These are phyloP conservation scores for Sonneratia caseolaris DNA, from an alignment of 345 rosid species.

Conservation along the genomic window DNA sequence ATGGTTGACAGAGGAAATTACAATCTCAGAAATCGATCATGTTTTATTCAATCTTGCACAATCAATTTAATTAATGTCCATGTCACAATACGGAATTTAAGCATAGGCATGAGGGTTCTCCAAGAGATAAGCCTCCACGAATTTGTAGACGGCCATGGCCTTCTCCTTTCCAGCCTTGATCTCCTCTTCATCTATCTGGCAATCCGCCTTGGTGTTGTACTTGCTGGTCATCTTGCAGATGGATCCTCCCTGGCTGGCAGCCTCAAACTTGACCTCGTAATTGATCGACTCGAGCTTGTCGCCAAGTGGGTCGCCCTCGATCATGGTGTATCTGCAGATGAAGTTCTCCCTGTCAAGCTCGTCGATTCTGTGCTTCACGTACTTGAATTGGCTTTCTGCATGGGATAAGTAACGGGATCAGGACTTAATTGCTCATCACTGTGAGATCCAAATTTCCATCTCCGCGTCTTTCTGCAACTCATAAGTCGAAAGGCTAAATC, in stretches of 20 bases:
- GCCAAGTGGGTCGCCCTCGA: slow-evolving; percentile 23
- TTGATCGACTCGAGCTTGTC: slow-evolving; percentile 20
- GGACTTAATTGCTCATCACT: not conserved
- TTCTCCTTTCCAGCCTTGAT: slow-evolving; percentile 24
- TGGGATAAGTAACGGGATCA: not conserved
- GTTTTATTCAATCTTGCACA: not conserved
- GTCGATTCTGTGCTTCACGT: slow-evolving; percentile 15
- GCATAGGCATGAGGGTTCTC: slow-evolving; percentile 22
- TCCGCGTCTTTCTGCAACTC: no score
- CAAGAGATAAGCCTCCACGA: slow-evolving; percentile 26
- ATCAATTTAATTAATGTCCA: not conserved
- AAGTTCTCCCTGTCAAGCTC: slow-evolving; percentile 16
- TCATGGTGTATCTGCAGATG: slow-evolving; percentile 10
- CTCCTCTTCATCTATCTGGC: slow-evolving; percentile 11
- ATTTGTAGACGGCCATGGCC: slow-evolving; percentile 20
- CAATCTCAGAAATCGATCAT: not conserved
- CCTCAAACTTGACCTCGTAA: slow-evolving; percentile 22
- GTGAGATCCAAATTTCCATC: no score
- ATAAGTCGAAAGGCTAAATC: not conserved
- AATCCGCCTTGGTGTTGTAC: slow-evolving; percentile 18
- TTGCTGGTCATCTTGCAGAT: slow-evolving; percentile 13
- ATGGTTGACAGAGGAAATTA: not conserved
- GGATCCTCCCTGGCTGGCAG: slow-evolving; percentile 19
- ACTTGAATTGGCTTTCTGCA: slow-evolving; percentile 13
- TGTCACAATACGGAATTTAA: not conserved